Conservation (phyloP, 257 asterid genomes). For the Nicotiana noctiflora region DNA sequence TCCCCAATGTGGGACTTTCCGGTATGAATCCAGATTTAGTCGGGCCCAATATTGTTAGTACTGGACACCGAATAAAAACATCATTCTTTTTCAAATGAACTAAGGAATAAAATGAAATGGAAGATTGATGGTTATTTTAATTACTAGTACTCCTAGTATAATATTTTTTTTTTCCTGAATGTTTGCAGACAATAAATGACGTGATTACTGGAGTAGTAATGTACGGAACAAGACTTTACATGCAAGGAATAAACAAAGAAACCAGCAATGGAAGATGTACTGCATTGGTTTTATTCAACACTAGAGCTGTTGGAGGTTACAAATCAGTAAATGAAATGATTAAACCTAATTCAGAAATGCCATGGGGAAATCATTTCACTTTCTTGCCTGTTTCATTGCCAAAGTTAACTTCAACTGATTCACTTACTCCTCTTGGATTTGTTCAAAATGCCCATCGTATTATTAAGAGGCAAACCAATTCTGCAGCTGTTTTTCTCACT, state of each 20-base stretch:
- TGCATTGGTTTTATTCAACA: conserved; percentile 48
- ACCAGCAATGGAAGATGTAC: conserved; percentile 31
- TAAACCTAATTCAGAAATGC: conserved; percentile 38
- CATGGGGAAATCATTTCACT: conserved; percentile 65
- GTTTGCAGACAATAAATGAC: conserved; percentile 46
- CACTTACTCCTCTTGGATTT: conserved; percentile 34
- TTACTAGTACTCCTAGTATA: no score
- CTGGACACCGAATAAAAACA: no score
- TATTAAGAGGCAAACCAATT: conserved; percentile 45
- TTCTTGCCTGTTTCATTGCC: conserved; percentile 50
- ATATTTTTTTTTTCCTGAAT: no score
- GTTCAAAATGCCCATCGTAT: conserved; percentile 25
- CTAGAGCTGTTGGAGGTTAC: conserved; percentile 48
- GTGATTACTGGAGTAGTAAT: conserved; percentile 47
- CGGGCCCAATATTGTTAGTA: no score
- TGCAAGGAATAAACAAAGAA: conserved; percentile 29
- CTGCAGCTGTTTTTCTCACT: conserved; percentile 39
- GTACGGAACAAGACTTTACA: conserved; percentile 49
- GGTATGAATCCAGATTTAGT: no score
- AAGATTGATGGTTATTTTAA: no score
- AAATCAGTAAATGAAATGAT: conserved; percentile 52
- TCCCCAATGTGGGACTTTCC: no score
- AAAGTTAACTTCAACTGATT: conserved; percentile 11
- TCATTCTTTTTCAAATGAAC: no score
- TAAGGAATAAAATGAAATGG: no score